Conservation (phyloP, 1,284 basidiomycete genomes). For the Ustilago vetiveriae region DNA sequence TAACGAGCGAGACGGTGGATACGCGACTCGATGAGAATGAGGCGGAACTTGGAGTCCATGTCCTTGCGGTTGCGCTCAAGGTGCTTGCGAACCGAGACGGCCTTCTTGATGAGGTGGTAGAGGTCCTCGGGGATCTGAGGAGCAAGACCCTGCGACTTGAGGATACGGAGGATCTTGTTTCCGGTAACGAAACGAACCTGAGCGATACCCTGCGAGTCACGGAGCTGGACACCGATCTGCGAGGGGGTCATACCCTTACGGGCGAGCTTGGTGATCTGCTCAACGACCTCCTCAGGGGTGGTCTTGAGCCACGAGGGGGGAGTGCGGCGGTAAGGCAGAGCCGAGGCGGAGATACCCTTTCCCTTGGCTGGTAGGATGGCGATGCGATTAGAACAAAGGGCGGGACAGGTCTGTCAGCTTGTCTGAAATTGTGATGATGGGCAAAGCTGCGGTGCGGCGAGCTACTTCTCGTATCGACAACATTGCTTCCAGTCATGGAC, state of each 20-base stretch:
- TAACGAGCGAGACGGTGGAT: constrained; percentile 95
- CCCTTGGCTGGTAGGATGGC: constrained; percentile 64
- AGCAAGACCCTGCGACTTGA: constrained; percentile 94
- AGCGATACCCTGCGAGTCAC: constrained; percentile 97
- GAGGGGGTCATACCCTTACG: constrained; percentile 97
- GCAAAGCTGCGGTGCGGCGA: constrained; percentile 3
- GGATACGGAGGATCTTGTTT: constrained; percentile 98
- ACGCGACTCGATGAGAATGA: constrained; percentile 97
- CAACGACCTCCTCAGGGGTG: constrained; percentile 90
- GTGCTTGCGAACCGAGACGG: constrained; percentile 98
- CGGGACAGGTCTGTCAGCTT: constrained; percentile 8
- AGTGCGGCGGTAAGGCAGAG: constrained; percentile 94
- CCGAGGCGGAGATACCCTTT: constrained; percentile 76
- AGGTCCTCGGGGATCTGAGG: constrained; percentile 99
- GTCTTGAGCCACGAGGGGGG: constrained; percentile 98
- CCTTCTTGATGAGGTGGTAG: constrained; percentile 99
- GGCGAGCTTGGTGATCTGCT: constrained; percentile 96
- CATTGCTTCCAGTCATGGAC: too few relatives aligned
- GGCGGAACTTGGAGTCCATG: constrained; percentile 83
- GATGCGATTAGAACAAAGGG: neutral
- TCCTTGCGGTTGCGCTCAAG: constrained; percentile 96
- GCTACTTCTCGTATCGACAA: constrained; percentile 4
- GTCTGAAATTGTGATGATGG: neutral
- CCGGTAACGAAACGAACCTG: constrained; percentile 95
- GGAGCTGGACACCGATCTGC: constrained; percentile 96